phyloP scores from a whole-genome alignment of 2,329 filamentous ascomycete genomes.

The Fusarium illudens region DNA sequence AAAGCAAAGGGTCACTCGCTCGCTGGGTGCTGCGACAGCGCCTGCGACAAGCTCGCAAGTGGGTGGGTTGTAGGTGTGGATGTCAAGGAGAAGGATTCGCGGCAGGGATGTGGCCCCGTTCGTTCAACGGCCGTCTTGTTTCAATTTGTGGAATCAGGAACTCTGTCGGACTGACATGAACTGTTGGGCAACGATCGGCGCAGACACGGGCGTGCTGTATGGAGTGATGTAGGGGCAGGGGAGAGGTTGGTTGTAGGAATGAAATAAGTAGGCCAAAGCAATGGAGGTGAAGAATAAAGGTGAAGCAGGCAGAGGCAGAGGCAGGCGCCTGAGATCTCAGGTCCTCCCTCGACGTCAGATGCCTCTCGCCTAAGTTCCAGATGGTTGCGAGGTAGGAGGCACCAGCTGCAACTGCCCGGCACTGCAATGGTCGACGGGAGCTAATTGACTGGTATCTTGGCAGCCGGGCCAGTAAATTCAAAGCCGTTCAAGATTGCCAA shows the following conservation, averaged over 20 bases:
- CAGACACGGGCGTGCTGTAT: neutral
- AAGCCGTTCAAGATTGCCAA: neutral
- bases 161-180: neutral
- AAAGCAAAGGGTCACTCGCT: slow-evolving; percentile 5
- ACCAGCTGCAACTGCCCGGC: slow-evolving; percentile 7
- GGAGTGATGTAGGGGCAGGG: neutral
- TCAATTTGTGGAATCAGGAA: slow-evolving; percentile 4
- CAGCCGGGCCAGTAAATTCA: neutral
- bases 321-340: slow-evolving; percentile 1
- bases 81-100: slow-evolving; percentile 18
- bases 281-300: neutral
- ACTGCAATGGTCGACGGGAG: neutral
- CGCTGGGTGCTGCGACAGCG: slow-evolving; percentile 14
- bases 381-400: neutral
- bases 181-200: neutral
- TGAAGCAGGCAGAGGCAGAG: neutral
- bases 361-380: slow-evolving; percentile 9
- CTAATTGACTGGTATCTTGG: neutral
- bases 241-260: neutral
- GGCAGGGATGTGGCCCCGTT: slow-evolving; percentile 26
- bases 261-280: neutral
- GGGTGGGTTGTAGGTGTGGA: neutral
- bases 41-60: slow-evolving; percentile 1
- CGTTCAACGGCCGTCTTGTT: slow-evolving; percentile 20
- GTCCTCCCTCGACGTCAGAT: slow-evolving; percentile 27